phyloP scores from a whole-genome alignment of 208 protist genomes.

The Endotrypanum monterogeii region DNA sequence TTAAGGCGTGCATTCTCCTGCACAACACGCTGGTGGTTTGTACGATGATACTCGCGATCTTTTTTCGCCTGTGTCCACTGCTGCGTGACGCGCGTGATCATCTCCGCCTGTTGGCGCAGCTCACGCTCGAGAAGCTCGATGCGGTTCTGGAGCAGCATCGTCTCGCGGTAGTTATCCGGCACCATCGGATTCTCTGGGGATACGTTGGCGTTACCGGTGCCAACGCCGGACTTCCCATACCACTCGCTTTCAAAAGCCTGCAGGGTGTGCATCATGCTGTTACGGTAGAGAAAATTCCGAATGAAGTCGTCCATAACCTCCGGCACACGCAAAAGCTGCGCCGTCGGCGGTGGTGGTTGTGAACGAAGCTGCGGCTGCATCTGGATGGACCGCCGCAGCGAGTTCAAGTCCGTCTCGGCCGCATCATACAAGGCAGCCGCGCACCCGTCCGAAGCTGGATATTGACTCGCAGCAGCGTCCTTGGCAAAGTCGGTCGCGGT shows the following conservation, averaged over 20 bases:
- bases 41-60: constrained; percentile 90
- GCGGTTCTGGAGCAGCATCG: constrained; percentile 73
- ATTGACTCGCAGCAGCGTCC: not conserved
- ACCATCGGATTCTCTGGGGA: constrained; percentile 62
- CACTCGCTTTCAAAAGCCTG: constrained; percentile 90
- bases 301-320: constrained; percentile 94
- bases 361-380: constrained; percentile 51
- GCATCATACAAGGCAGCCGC: constrained; percentile 16
- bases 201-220: constrained; percentile 39
- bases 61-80: constrained; percentile 85
- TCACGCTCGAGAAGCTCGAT: constrained; percentile 79
- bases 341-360: constrained; percentile 70
- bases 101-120: constrained; percentile 78
- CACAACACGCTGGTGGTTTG: constrained; percentile 86
- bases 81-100: constrained; percentile 71
- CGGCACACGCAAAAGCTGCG: constrained; percentile 85
- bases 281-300: constrained; percentile 89
- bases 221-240: constrained; percentile 44
- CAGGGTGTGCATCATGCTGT: constrained; percentile 80
- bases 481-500: not conserved
- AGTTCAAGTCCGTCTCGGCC: constrained; percentile 65
- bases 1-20: constrained; percentile 83
- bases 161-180: constrained; percentile 89
- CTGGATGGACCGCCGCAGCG: constrained; percentile 56
- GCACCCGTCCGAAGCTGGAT: not conserved